Evolutionary conservation across 768 basidiomycete genomes (phyloP).

Genomic region (Clavaria fumosa): DNA sequence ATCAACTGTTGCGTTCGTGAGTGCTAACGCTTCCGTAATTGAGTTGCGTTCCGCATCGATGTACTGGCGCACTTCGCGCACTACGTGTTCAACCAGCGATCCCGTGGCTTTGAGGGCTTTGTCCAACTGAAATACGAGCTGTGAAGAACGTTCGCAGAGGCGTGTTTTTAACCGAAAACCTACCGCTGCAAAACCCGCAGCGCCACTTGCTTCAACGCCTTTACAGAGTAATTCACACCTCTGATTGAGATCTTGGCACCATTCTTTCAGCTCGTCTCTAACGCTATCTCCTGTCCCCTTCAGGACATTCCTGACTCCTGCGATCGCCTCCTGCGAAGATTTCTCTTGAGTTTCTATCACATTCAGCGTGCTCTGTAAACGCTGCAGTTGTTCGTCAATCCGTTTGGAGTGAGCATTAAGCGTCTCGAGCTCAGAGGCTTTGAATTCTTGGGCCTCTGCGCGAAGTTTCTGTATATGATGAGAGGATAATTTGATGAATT

Average conservation of each 20-base stretch:
- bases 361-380: constrained; percentile 34
- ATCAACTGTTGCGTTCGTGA: constrained; percentile 31
- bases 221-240: constrained; percentile 33
- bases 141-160: no score
- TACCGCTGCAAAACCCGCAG: constrained; percentile 28
- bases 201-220: constrained; percentile 28
- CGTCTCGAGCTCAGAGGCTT: constrained; percentile 38
- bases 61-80: constrained; percentile 42
- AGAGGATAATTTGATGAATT: constrained; percentile 41
- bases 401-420: constrained; percentile 33
- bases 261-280: constrained; percentile 34
- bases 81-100: constrained; percentile 41
- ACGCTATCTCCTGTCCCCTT: constrained; percentile 39
- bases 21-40: constrained; percentile 30
- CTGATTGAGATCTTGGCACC: constrained; percentile 37
- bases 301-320: constrained; percentile 30
- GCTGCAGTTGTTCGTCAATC: constrained; percentile 42
- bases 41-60: constrained; percentile 38
- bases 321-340: constrained; percentile 36
- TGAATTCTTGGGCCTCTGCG: constrained; percentile 39
- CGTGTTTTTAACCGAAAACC: no score
- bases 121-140: constrained; percentile 35
- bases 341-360: constrained; percentile 42
- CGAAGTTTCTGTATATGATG: constrained; percentile 40
- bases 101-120: constrained; percentile 42